A percentile compares a stretch with the other conserved stretches of the same genome.
phyloP scores from a whole-genome alignment of 139 green algal genomes.

The Coccomyxa sp. region DNA sequence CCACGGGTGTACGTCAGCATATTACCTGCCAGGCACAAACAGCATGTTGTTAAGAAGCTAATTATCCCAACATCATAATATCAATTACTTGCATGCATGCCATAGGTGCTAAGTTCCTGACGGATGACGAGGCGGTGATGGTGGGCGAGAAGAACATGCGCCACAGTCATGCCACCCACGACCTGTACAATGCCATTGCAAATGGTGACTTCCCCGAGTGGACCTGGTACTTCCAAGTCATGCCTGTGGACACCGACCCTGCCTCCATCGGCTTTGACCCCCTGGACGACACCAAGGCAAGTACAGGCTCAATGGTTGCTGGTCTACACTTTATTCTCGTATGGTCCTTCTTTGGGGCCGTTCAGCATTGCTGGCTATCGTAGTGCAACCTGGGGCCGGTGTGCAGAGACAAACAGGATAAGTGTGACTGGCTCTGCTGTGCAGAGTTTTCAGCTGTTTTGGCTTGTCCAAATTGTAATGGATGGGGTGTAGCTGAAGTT shows the following conservation, averaged over 20 bases:
- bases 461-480: neutral
- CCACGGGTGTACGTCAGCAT: no score
- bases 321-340: no score
- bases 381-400: neutral
- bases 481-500: neutral
- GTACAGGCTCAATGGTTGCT: conserved; percentile 28
- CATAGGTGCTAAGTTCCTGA: conserved; percentile 46
- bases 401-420: neutral
- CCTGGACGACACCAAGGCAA: conserved; percentile 29
- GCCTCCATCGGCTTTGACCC: conserved; percentile 43
- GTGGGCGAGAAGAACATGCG: conserved; percentile 46
- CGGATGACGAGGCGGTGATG: conserved; percentile 47
- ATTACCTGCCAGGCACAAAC: no score
- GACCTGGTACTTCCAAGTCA: conserved; percentile 52
- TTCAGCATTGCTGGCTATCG: neutral
- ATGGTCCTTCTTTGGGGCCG: no score
- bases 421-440: neutral
- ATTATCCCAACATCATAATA: no score
- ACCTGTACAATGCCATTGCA: conserved; percentile 50
- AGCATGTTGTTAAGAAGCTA: no score
- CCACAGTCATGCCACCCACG: conserved; percentile 56
- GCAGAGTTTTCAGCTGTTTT: neutral
- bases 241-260: neutral
- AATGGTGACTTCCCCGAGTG: conserved; percentile 36
- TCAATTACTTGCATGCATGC: neutral